Base-by-base conservation (phyloP, 768 basidiomycete species). In the Lentinula sp. region DNA sequence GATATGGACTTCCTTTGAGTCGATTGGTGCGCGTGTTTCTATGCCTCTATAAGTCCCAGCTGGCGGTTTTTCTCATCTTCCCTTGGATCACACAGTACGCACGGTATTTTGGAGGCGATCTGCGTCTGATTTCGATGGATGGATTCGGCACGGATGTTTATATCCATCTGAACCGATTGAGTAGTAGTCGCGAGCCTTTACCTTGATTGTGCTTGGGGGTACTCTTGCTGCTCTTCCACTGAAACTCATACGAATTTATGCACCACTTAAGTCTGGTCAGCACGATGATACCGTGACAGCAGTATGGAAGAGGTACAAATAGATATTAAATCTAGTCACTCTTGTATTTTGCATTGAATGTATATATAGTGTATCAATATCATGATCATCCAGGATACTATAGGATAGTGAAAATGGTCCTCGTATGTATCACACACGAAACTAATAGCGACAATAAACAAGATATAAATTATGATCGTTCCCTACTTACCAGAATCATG, bases 131-230 rank as follows among this genome's bases (percentile, higher is more conserved):
- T 64, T 90, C 94, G 46, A 98, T 99, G 95, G 97, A 99, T 64
- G 96, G 97, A n/a, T 94, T 91, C 69, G 93, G 94, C 9, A 94
- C 91, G 39, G 94, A 96, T 69, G 91, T 95, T 2, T 96, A 95
- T 70, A 93, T 96, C 64, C 94, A 95, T 70, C 75, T 95, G 57
- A 95, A 95, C 70, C 81, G 88, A 51, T 80, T 95, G 15, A 91
- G 89, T 9, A 92, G 89, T 69, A 91, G 88, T 66, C 78, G 85
- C 28, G 91, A 93, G 73, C 91, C 91, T 2, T 72, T 93, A 51
- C 89, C 81, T 23, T 89, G 73, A 66, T 45, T 18, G 32, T 31
- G 9, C 11, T 28, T 10, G 10, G 23, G 23, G 21, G 48, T 49
- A 31, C 23, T 5, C 21, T 21, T 23, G 21, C 15, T 48, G 21